Percentiles rank a stretch among this genome's conserved stretches.
phyloP scores from a whole-genome alignment of 2,329 filamentous ascomycete species.

The Daldinia sp. region DNA sequence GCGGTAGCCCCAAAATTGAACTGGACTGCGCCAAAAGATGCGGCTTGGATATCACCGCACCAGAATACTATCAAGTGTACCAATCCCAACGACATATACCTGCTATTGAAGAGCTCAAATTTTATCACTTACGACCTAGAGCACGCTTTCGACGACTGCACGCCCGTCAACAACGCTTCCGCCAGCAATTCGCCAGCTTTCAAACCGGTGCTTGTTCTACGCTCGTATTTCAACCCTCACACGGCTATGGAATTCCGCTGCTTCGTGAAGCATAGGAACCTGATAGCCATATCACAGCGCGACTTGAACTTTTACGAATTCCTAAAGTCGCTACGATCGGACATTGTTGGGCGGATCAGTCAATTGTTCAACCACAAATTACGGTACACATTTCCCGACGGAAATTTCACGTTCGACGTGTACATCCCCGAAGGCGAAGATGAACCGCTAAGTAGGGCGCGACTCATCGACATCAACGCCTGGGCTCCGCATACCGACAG shows the following conservation, averaged over 20 bases:
- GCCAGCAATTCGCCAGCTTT: slow-evolving; percentile 57
- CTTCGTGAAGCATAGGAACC: slow-evolving; percentile 83
- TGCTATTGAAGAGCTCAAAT: slow-evolving; percentile 91
- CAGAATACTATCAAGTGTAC: slow-evolving; percentile 92
- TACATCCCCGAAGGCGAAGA: slow-evolving; percentile 78
- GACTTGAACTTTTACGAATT: slow-evolving; percentile 93
- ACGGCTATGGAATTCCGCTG: slow-evolving; percentile 94
- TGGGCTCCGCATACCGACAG: slow-evolving; percentile 92
- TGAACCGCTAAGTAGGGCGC: slow-evolving; percentile 73
- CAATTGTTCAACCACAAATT: slow-evolving; percentile 80
- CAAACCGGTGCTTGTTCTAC: slow-evolving; percentile 81
- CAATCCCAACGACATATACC: slow-evolving; percentile 88
- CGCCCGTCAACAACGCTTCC: slow-evolving; percentile 57
- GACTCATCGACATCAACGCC: slow-evolving; percentile 93
- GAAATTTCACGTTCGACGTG: slow-evolving; percentile 87
- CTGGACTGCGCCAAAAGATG: slow-evolving; percentile 97
- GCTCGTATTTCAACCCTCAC: slow-evolving; percentile 88
- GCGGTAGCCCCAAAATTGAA: slow-evolving; percentile 92
- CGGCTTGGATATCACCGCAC: slow-evolving; percentile 86
- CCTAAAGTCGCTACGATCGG: slow-evolving; percentile 68
- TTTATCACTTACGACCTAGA: slow-evolving; percentile 95
- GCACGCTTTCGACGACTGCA: slow-evolving; percentile 86
- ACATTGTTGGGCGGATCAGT: slow-evolving; percentile 73
- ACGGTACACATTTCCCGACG: slow-evolving; percentile 81
- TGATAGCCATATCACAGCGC: slow-evolving; percentile 86